A percentile compares a stretch with the other conserved stretches of the same genome.
phyloP scores from a whole-genome alignment of 805 yeast species.

The Ogataea siamensis region DNA sequence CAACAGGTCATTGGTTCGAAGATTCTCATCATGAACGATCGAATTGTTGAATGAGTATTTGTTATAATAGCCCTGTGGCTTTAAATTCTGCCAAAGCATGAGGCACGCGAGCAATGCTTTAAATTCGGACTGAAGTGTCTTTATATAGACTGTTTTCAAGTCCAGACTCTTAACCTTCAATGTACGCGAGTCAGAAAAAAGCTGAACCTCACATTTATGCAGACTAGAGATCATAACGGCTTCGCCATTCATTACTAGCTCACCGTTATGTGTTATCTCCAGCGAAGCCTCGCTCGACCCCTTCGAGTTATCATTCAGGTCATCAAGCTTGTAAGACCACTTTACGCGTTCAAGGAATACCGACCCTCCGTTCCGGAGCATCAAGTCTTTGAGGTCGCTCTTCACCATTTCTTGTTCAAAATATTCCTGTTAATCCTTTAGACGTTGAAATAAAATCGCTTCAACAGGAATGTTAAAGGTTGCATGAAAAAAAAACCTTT shows the following conservation, averaged over 20 bases:
- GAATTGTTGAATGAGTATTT: constrained; percentile 46
- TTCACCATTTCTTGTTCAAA: no score
- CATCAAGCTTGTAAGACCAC: constrained; percentile 25
- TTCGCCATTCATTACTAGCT: constrained; percentile 22
- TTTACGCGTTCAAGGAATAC: constrained; percentile 13
- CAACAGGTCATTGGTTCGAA: constrained; percentile 38
- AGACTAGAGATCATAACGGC: constrained; percentile 26
- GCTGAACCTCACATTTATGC: constrained; percentile 31
- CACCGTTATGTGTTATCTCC: constrained; percentile 28
- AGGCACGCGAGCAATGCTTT: constrained; percentile 39
- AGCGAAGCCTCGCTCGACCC: constrained; percentile 26
- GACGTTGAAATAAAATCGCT: no score
- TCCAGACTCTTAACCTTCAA: constrained; percentile 41
- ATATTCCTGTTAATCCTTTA: no score
- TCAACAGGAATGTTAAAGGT: no score
- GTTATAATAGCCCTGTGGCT: constrained; percentile 43
- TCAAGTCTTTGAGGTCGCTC: constrained; percentile 1
- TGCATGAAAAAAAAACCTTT: background rate
- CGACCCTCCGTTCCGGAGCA: constrained; percentile 17
- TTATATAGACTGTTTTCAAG: constrained; percentile 31
- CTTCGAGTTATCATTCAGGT: constrained; percentile 1
- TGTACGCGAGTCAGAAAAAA: constrained; percentile 33
- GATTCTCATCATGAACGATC: constrained; percentile 23
- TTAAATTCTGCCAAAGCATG: constrained; percentile 50
- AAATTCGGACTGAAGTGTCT: constrained; percentile 22